Evolutionary conservation across 1,284 basidiomycete genomes (phyloP), one percentile per base, ranked within the genome.

Genomic region (Cutaneotrichosporon daszewskae): DNA sequence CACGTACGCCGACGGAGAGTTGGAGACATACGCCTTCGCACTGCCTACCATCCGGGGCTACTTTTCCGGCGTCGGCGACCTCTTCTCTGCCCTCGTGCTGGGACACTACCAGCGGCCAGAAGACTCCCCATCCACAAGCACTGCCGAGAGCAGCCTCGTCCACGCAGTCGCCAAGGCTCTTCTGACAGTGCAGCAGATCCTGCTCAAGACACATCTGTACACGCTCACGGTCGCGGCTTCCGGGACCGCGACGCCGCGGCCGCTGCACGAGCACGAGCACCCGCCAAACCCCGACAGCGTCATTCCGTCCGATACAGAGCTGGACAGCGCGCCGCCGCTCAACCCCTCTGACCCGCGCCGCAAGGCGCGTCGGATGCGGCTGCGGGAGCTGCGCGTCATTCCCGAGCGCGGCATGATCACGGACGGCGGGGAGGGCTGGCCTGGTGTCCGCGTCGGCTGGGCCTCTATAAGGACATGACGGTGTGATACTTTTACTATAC

Each of bases 51-150:
- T 96, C 20, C 80, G 84, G 17, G 90, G 90, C 9, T 95, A 96
- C 73, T 98, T 94, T 67, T 87, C 87, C 10, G 95, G 94, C 20
- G 92, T 96, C 3, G 95, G 94, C 12, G 94, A 99, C 66, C 79
- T 97, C 40, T 98, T 99, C 73, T 91, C 92, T 2, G 88, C 95
- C 0, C 80, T 98, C 42, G 80, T 92, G 14, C 75, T 95, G 0
- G 94, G 83, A 0, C 84, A 92, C 58, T 96, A 83, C 66, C 62
- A 72, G n/a, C 58, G 66, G 13, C 37, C 60, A 11, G 39, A 47
- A 14, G 20, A 18, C 4, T 66, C 76, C 7, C n/a, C n/a, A n/a
- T n/a, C n/a, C n/a, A n/a, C n/a, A n/a, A n/a, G n/a, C n/a, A n/a
- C n/a, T n/a, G n/a, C n/a, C n/a, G n/a, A n/a, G n/a, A n/a, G n/a